Percentiles rank a stretch among this genome's conserved stretches.
Evolutionary conservation across 306 rosid species (phyloP).

Genomic region (Urtica urens): DNA sequence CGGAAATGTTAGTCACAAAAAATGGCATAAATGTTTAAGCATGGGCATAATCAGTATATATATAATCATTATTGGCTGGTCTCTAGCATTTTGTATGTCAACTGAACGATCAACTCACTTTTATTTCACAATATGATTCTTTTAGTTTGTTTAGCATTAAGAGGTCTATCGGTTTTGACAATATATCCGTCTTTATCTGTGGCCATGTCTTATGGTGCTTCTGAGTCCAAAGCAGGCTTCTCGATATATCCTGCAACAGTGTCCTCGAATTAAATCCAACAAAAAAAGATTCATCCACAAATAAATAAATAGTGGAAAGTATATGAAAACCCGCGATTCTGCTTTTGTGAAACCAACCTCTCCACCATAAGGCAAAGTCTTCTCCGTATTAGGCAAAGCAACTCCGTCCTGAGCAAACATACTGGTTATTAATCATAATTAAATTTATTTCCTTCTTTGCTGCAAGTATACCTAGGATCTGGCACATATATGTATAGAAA

Average conservation of each 20-base stretch:
- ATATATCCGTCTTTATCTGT: slow-evolving; percentile 74
- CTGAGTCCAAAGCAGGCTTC: slow-evolving; percentile 92
- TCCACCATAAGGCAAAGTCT: slow-evolving; percentile 91
- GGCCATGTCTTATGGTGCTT: slow-evolving; percentile 98
- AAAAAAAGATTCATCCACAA: neutral
- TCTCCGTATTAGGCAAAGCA: slow-evolving; percentile 59
- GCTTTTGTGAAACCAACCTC: slow-evolving; percentile 52
- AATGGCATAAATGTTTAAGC: too few species aligned
- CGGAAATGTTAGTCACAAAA: too few species aligned
- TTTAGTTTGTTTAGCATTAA: slow-evolving; percentile 75
- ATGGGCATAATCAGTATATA: too few species aligned
- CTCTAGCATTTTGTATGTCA: neutral
- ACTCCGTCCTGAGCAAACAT: slow-evolving; percentile 90
- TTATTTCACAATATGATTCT: slow-evolving; percentile 81
- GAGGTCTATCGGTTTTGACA: slow-evolving; percentile 72
- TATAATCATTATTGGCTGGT: too few species aligned
- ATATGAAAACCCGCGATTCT: slow-evolving; percentile 3
- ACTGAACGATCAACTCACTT: slow-evolving; percentile 38
- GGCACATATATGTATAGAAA: too few species aligned
- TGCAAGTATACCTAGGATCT: too few species aligned
- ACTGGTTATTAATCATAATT: too few species aligned
- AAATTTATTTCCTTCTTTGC: too few species aligned
- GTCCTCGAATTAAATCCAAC: neutral
- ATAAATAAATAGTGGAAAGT: slow-evolving; percentile 2
- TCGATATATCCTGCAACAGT: slow-evolving; percentile 72